phyloP scores from a whole-genome alignment of 2,329 filamentous ascomycete species.

The Beauveria sp. region DNA sequence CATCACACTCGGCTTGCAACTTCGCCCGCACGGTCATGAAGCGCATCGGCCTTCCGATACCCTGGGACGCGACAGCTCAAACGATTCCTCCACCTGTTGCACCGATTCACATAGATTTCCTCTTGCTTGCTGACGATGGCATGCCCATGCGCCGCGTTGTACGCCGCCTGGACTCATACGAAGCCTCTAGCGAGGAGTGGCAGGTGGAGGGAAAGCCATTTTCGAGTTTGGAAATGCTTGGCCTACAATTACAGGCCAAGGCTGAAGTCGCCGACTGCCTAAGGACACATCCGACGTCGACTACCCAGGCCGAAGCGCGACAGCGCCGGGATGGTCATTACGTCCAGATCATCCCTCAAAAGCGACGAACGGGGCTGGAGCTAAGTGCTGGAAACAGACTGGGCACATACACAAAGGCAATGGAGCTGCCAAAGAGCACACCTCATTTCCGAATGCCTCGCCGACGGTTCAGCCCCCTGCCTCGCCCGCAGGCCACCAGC shows the following conservation, averaged over 20 bases:
- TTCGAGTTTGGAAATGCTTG: conserved; percentile 13
- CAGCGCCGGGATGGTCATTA: conserved; percentile 7
- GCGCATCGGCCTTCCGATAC: conserved; percentile 19
- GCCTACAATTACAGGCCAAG: conserved; percentile 21
- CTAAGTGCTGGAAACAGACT: conserved; percentile 21
- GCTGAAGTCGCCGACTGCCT: conserved; percentile 20
- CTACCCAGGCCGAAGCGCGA: background rate
- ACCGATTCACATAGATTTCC: background rate
- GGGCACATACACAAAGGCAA: conserved; percentile 18
- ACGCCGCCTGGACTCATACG: conserved; percentile 11
- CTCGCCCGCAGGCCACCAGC: background rate
- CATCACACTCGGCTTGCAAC: conserved; percentile 18
- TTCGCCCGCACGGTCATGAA: conserved; percentile 25
- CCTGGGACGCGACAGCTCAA: conserved; percentile 1
- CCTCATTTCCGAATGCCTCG: background rate
- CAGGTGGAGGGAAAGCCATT: conserved; percentile 9
- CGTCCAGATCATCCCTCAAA: conserved; percentile 19
- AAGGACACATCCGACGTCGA: background rate
- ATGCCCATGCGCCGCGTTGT: conserved; percentile 7
- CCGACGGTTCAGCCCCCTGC: background rate
- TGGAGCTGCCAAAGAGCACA: conserved; percentile 18
- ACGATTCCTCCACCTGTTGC: background rate
- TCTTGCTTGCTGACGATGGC: background rate
- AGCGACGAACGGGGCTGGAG: conserved; percentile 20
- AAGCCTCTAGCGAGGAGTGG: conserved; percentile 1